A percentile compares a stretch with the other conserved stretches of the same genome.
These are phyloP conservation scores for Eucalyptus cloeziana DNA, from an alignment of 345 rosid species.

Conservation along the genomic window DNA sequence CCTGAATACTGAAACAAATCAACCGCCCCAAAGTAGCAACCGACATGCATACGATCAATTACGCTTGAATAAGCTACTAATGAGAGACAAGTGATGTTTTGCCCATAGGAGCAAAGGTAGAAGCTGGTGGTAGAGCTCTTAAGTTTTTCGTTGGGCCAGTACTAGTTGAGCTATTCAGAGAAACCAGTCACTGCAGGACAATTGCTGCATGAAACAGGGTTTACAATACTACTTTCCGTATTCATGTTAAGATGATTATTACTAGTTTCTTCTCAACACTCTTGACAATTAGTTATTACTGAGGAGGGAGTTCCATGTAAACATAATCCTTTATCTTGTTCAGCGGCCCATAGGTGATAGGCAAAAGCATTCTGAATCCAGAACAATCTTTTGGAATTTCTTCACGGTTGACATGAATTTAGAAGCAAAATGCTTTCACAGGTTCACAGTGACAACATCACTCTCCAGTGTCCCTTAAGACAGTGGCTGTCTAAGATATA, in stretches of 20 bases:
- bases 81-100: background rate
- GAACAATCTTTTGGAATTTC: background rate
- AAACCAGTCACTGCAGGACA: background rate
- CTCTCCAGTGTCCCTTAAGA: background rate
- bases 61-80: background rate
- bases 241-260: background rate
- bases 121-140: background rate
- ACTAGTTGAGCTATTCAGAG: background rate
- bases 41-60: background rate
- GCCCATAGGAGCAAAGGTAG: background rate
- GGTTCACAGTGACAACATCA: background rate
- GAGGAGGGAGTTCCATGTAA: background rate
- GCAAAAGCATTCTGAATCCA: background rate
- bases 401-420: background rate
- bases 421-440: background rate
- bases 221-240: background rate
- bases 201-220: background rate
- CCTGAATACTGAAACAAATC: background rate
- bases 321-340: background rate
- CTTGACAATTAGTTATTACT: background rate
- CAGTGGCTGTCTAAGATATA: background rate
- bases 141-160: background rate
- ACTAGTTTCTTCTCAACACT: background rate
- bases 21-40: background rate
- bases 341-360: background rate